phyloP scores from a whole-genome alignment of 2,329 filamentous ascomycete genomes.

The Hypoxylon sp. region DNA sequence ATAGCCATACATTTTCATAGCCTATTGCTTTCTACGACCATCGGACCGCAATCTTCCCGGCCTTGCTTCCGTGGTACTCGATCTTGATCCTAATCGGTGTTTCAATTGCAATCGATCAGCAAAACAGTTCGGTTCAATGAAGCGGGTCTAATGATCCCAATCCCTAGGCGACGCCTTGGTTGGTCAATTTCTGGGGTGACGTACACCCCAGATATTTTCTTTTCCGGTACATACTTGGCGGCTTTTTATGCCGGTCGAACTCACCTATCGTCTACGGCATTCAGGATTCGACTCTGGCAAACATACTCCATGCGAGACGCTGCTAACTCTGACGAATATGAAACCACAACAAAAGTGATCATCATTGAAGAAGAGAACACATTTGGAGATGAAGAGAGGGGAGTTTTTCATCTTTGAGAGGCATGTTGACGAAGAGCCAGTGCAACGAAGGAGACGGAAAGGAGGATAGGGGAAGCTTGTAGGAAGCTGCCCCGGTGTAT shows the following conservation, averaged over 20 bases:
- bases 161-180: conserved; percentile 18
- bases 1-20: conserved; percentile 37
- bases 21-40: conserved; percentile 28
- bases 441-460: conserved; percentile 20
- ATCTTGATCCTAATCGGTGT: conserved; percentile 26
- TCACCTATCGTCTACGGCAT: conserved; percentile 24
- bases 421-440: conserved; percentile 17
- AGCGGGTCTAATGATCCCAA: conserved; percentile 14
- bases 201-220: conserved; percentile 36
- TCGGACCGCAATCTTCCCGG: conserved; percentile 12
- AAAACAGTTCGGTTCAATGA: conserved; percentile 20
- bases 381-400: conserved; percentile 23
- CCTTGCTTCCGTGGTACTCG: conserved; percentile 14
- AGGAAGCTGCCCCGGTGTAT: conserved; percentile 42
- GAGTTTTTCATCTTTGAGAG: conserved; percentile 21
- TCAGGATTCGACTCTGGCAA: conserved; percentile 9
- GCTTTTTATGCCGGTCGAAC: conserved; percentile 33
- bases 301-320: conserved; percentile 1
- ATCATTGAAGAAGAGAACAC: conserved; percentile 22
- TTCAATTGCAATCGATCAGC: conserved; percentile 23
- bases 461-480: conserved; percentile 10
- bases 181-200: conserved; percentile 26
- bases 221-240: conserved; percentile 53
- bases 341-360: conserved; percentile 23
- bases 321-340: conserved; percentile 11